These are phyloP conservation scores for Trebouxia gelatinosa DNA, from an alignment of 163 green algal genomes.

Conservation along the genomic window DNA sequence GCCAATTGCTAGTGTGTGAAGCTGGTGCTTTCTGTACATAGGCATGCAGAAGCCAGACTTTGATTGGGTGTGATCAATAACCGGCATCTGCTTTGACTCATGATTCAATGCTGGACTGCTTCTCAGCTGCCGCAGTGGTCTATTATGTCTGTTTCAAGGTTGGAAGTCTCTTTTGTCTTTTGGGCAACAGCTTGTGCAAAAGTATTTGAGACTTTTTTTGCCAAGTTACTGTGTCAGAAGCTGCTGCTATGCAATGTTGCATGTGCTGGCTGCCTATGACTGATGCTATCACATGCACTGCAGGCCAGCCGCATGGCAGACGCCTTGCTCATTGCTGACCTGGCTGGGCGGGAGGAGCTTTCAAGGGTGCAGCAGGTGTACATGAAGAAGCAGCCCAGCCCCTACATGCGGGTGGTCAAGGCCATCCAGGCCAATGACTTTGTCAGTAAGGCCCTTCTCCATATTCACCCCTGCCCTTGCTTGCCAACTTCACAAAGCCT, in stretches of 20 bases:
- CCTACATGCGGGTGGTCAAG: constrained; percentile 87
- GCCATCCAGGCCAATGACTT: constrained; percentile 74
- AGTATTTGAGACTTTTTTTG: too few species aligned
- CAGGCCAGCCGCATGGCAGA: constrained; percentile 76
- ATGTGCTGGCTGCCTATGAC: neutral
- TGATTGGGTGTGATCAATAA: too few species aligned
- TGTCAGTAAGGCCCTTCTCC: constrained; percentile 34
- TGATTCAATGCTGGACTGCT: too few species aligned
- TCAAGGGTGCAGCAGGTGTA: constrained; percentile 66
- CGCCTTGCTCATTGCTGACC: constrained; percentile 86
- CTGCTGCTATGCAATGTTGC: too few species aligned
- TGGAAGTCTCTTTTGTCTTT: too few species aligned
- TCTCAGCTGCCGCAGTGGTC: too few species aligned
- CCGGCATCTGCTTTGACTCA: too few species aligned
- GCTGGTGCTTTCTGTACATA: too few species aligned
- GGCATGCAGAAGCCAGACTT: too few species aligned
- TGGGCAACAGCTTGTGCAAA: too few species aligned
- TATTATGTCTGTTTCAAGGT: too few species aligned
- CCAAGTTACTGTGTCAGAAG: too few species aligned
- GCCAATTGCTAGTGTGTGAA: neutral
- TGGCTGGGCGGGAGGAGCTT: constrained; percentile 78
- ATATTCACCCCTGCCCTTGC: neutral
- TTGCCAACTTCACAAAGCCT: neutral
- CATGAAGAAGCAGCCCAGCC: constrained; percentile 76
- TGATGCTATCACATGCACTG: neutral